Percentiles rank a stretch among this genome's conserved stretches.
Conservation (phyloP, 2,329 filamentous ascomycete genomes). For the Fusarium sp. region DNA sequence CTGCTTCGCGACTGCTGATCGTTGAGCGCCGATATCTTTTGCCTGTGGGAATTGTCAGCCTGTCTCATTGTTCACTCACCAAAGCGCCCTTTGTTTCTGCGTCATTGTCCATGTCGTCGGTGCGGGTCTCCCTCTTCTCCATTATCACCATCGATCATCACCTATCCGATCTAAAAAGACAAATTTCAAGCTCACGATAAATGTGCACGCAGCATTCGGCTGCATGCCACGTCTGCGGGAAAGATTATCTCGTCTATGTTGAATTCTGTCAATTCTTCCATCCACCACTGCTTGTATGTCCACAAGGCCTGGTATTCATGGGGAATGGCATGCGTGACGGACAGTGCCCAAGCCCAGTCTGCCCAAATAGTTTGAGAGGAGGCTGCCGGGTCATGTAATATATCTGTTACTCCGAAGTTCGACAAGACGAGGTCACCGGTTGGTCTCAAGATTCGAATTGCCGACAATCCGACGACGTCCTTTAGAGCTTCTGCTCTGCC, state of each 20-base stretch:
- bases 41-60: slow-evolving; percentile 18
- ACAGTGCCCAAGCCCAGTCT: slow-evolving; percentile 71
- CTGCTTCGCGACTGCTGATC: slow-evolving; percentile 17
- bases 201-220: slow-evolving; percentile 73
- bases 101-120: slow-evolving; percentile 46
- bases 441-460: slow-evolving; percentile 18
- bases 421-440: slow-evolving; percentile 21
- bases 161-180: slow-evolving; percentile 38
- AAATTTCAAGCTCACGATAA: slow-evolving; percentile 58
- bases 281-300: slow-evolving; percentile 65
- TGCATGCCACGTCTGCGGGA: slow-evolving; percentile 72
- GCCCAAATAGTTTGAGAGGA: slow-evolving; percentile 70
- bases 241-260: slow-evolving; percentile 72
- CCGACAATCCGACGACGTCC: slow-evolving; percentile 3
- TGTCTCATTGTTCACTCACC: slow-evolving; percentile 12
- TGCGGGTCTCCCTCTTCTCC: slow-evolving; percentile 38
- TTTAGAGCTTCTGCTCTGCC: slow-evolving; percentile 68
- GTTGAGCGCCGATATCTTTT: slow-evolving; percentile 11
- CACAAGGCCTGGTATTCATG: slow-evolving; percentile 58
- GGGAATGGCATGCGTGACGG: slow-evolving; percentile 66
- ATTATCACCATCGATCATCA: slow-evolving; percentile 27
- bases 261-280: slow-evolving; percentile 68
- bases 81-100: slow-evolving; percentile 19
- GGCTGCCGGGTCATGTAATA: slow-evolving; percentile 69
- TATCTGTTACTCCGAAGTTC: slow-evolving; percentile 17